Conservation (phyloP, 257 asterid genomes). For the Prunella vulgaris region DNA sequence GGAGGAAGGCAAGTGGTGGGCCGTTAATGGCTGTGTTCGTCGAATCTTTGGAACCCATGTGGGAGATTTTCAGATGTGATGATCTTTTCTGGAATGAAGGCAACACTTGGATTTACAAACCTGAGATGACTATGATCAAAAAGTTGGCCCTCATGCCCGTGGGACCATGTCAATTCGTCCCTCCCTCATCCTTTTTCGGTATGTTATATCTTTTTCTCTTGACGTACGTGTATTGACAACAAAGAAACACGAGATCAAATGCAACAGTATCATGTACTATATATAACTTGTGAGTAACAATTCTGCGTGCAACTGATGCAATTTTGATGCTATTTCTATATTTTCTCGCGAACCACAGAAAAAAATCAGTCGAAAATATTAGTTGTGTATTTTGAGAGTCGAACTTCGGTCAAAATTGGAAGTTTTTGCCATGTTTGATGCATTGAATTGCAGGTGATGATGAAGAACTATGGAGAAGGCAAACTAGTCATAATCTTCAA, state of each 20-base stretch:
- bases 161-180: constrained; percentile 68
- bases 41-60: constrained; percentile 57
- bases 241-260: neutral
- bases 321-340: too few relatives aligned
- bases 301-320: too few relatives aligned
- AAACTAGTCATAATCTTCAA: neutral
- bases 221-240: too few relatives aligned
- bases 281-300: too few relatives aligned
- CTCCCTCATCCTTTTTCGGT: constrained; percentile 34
- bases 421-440: too few relatives aligned
- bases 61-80: constrained; percentile 77
- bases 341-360: too few relatives aligned
- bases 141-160: constrained; percentile 57
- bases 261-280: too few relatives aligned
- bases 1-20: constrained; percentile 21
- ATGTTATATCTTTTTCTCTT: neutral
- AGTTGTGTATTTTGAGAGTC: too few relatives aligned
- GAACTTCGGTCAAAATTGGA: too few relatives aligned
- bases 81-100: constrained; percentile 61
- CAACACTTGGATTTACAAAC: constrained; percentile 50
- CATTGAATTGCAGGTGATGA: constrained; percentile 31
- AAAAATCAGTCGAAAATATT: too few relatives aligned
- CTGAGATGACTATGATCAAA: constrained; percentile 43
- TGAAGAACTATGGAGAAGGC: neutral
- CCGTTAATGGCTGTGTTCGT: constrained; percentile 49